phyloP scores from a whole-genome alignment of 805 yeast genomes.

The Tetrapisispora fleetii region DNA sequence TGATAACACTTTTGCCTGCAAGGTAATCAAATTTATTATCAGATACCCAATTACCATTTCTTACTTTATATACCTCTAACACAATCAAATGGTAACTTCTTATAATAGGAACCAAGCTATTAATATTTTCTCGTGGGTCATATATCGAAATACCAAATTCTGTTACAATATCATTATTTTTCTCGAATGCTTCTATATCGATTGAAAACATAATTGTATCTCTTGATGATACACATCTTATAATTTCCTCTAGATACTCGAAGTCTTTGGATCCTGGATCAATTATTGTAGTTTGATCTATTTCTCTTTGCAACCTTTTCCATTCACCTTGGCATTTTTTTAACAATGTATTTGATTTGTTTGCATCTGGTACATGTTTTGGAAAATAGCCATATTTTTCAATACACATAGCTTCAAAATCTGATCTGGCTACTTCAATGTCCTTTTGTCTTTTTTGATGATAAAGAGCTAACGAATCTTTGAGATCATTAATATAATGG shows the following conservation, averaged over 20 bases:
- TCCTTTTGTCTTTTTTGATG: too few species aligned
- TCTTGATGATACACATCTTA: not conserved
- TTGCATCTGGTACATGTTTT: too few species aligned
- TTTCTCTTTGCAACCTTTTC: too few species aligned
- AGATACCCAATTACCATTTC: conserved; percentile 44
- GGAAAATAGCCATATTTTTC: too few species aligned
- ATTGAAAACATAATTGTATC: conserved; percentile 33
- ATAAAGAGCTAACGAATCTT: too few species aligned
- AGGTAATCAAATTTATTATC: conserved; percentile 42
- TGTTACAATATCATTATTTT: conserved; percentile 33
- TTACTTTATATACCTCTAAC: conserved; percentile 15
- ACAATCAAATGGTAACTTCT: conserved; percentile 1
- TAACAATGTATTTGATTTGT: too few species aligned
- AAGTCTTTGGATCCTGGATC: too few species aligned
- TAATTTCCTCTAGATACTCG: not conserved
- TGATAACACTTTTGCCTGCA: conserved; percentile 37
- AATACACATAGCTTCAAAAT: too few species aligned
- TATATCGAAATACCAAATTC: conserved; percentile 49
- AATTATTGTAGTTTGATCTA: too few species aligned
- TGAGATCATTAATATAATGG: too few species aligned
- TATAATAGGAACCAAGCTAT: conserved; percentile 32
- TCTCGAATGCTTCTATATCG: conserved; percentile 50
- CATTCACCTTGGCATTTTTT: too few species aligned
- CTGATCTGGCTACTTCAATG: too few species aligned
- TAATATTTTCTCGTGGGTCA: conserved; percentile 39